phyloP scores from a whole-genome alignment of 192 early-diverging fungal species.

The Coemansia sp. region DNA sequence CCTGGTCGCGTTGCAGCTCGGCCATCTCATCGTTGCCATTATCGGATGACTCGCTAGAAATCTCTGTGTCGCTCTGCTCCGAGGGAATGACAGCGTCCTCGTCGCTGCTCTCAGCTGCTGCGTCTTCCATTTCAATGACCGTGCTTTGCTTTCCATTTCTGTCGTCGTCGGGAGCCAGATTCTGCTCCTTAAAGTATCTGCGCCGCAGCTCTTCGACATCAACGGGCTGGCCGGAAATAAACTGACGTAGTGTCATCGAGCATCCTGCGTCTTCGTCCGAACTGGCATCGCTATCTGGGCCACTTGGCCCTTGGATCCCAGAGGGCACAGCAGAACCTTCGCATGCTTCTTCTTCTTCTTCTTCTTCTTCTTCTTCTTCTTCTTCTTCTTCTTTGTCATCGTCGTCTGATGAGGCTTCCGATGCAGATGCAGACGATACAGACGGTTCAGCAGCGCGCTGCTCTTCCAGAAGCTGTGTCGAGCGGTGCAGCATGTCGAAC shows the following conservation, averaged over 20 bases:
- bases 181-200: background rate
- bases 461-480: constrained; percentile 67
- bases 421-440: background rate
- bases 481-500: constrained; percentile 73
- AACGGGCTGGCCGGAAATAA: background rate
- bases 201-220: constrained; percentile 11
- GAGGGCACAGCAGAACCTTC: background rate
- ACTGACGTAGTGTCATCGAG: background rate
- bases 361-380: background rate
- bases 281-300: background rate
- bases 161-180: background rate
- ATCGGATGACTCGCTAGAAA: constrained; percentile 21
- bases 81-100: constrained; percentile 15
- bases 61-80: constrained; percentile 20
- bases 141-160: background rate
- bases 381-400: background rate
- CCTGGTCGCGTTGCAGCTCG: constrained; percentile 64
- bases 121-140: background rate
- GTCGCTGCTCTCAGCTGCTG: background rate
- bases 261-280: background rate
- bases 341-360: background rate
- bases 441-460: constrained; percentile 36
- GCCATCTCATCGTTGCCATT: constrained; percentile 50
- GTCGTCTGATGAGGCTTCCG: constrained; percentile 2
- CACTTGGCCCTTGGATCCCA: background rate